phyloP scores from a whole-genome alignment of 768 basidiomycete species.

The Serendipita sp. region DNA sequence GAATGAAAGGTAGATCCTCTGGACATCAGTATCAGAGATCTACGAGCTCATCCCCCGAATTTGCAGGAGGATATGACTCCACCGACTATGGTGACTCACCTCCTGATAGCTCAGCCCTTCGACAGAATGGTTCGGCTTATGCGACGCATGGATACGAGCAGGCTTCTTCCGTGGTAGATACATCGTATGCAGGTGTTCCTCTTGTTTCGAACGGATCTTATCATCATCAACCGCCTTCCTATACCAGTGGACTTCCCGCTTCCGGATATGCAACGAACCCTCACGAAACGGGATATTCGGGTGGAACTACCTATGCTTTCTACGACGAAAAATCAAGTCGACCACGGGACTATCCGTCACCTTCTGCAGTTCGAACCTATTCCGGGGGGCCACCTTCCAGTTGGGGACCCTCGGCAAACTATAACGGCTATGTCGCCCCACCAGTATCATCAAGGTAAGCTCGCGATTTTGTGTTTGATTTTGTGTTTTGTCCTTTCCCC shows the following conservation, averaged over 20 bases:
- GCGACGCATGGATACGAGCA: neutral
- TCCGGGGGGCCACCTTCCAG: too few species aligned
- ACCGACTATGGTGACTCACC: neutral
- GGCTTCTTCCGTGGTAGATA: neutral
- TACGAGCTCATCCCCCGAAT: slow-evolving; percentile 1
- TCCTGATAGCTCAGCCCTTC: neutral
- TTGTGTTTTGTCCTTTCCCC: too few species aligned
- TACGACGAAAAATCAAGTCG: too few species aligned
- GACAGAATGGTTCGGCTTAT: neutral
- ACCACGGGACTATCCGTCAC: too few species aligned
- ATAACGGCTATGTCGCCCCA: too few species aligned
- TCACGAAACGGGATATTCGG: too few species aligned
- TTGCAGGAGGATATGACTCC: slow-evolving; percentile 3
- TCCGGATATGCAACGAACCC: too few species aligned
- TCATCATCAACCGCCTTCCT: neutral
- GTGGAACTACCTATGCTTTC: too few species aligned
- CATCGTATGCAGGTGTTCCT: neutral
- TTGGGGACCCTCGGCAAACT: too few species aligned
- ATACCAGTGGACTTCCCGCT: neutral
- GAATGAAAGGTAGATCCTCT: neutral
- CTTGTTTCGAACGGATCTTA: neutral
- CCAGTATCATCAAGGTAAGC: too few species aligned
- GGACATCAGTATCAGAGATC: neutral
- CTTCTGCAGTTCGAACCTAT: too few species aligned
- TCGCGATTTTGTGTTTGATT: too few species aligned